Conservation (phyloP, 139 green algal species). For the Deuterostichococcus epilithicus region DNA sequence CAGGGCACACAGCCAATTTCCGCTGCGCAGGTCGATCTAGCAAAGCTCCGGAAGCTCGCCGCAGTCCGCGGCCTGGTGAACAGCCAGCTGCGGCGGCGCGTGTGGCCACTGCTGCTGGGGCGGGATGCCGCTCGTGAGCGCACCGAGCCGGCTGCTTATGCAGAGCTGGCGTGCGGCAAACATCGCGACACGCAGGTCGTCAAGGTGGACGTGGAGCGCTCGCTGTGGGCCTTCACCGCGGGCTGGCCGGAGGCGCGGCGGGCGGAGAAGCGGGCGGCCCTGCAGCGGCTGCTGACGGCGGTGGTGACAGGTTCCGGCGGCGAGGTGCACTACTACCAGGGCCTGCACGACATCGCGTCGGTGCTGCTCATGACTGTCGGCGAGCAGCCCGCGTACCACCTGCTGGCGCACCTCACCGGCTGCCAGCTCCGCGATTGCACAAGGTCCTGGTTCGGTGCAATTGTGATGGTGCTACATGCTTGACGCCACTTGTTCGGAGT, state of each 20-base stretch:
- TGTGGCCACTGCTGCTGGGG: conserved; percentile 72
- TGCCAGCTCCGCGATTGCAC: conserved; percentile 79
- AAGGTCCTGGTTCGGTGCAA: conserved; percentile 6
- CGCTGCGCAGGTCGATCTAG: conserved; percentile 44
- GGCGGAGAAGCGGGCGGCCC: conserved; percentile 29
- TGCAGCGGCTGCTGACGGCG: conserved; percentile 64
- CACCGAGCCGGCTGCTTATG: conserved; percentile 4
- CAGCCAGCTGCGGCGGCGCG: conserved; percentile 38
- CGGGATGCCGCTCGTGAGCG: not conserved
- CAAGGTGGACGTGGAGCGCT: conserved; percentile 66
- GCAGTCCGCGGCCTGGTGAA: conserved; percentile 68
- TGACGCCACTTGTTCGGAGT: not conserved
- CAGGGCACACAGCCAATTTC: too few relatives aligned
- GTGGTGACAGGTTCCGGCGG: conserved; percentile 36
- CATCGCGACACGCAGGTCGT: conserved; percentile 60
- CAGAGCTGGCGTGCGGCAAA: not conserved
- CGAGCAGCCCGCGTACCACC: conserved; percentile 43
- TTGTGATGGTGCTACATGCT: not conserved
- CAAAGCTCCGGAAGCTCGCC: conserved; percentile 54
- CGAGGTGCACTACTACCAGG: conserved; percentile 79
- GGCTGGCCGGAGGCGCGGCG: conserved; percentile 48
- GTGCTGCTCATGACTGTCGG: conserved; percentile 76
- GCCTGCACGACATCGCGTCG: conserved; percentile 82
- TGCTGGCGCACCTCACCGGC: conserved; percentile 51
- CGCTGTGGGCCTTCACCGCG: conserved; percentile 67